A percentile compares a stretch with the other conserved stretches of the same genome.
These are phyloP conservation scores for Paraphaeosphaeria minitans DNA, from an alignment of 2,329 filamentous ascomycete species.

Conservation along the genomic window DNA sequence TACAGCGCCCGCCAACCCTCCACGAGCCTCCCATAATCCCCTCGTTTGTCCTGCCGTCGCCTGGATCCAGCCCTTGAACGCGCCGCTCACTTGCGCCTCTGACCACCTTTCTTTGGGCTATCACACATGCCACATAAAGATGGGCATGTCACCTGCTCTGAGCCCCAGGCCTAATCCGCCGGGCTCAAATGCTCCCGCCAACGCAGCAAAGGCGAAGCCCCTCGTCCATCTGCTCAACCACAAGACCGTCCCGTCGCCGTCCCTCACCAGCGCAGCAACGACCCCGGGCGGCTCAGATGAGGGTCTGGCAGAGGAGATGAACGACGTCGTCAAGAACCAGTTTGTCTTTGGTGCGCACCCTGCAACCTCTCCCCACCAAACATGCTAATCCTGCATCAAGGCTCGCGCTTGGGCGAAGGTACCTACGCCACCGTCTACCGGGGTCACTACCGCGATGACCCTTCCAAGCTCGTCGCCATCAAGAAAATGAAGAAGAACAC, in stretches of 20 bases:
- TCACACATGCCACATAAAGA: constrained; percentile 7
- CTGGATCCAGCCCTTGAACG: not conserved
- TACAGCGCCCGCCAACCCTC: not conserved
- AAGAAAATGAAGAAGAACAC: constrained; percentile 90
- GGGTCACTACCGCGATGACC: constrained; percentile 76
- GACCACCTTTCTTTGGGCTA: not conserved
- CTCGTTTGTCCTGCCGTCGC: not conserved
- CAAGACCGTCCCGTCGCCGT: constrained; percentile 21
- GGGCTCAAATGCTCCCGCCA: constrained; percentile 18
- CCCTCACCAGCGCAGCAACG: constrained; percentile 20
- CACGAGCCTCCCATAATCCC: not conserved
- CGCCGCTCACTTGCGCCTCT: not conserved
- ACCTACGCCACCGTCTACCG: constrained; percentile 97
- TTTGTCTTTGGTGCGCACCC: constrained; percentile 75
- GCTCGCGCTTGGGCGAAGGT: constrained; percentile 91
- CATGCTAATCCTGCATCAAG: constrained; percentile 49
- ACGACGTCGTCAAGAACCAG: constrained; percentile 68
- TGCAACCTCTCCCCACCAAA: not conserved
- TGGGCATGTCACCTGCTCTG: constrained; percentile 34
- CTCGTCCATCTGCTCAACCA: constrained; percentile 39
- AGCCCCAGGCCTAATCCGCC: constrained; percentile 36
- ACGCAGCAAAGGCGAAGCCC: constrained; percentile 35
- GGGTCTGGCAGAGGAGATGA: constrained; percentile 56
- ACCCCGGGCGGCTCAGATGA: constrained; percentile 40
- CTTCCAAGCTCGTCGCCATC: constrained; percentile 80